A percentile compares a stretch with the other conserved stretches of the same genome.
Evolutionary conservation across 1,284 basidiomycete species (phyloP).

Genomic region (Vanrija sp.): DNA sequence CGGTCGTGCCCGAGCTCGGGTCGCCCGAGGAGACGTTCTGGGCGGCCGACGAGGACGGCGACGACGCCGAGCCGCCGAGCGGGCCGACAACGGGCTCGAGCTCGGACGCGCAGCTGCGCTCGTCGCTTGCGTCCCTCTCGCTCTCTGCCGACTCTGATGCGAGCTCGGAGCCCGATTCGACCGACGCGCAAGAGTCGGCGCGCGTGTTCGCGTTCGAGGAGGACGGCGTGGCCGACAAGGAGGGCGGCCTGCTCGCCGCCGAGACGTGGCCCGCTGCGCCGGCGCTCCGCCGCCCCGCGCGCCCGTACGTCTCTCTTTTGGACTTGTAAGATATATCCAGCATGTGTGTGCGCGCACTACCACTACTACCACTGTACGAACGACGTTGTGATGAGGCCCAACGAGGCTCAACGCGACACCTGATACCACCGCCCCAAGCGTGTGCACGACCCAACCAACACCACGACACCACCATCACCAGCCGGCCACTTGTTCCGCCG

Average conservation of each 20-base stretch:
- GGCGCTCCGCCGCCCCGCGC: not conserved
- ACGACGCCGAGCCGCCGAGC: no score
- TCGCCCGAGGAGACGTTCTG: no score
- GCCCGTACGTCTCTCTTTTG: slow-evolving; percentile 11
- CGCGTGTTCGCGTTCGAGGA: no score
- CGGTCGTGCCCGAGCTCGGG: slow-evolving; percentile 2
- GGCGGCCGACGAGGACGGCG: no score
- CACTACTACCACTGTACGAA: not conserved
- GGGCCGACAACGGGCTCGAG: no score
- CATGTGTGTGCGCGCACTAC: not conserved
- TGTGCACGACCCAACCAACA: no score
- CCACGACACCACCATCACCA: not conserved
- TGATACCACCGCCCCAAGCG: no score
- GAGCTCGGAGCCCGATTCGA: not conserved
- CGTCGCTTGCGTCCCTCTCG: not conserved
- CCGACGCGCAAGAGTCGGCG: no score
- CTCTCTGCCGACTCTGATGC: not conserved
- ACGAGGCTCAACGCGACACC: no score
- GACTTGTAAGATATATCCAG: slow-evolving; percentile 6
- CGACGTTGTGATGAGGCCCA: no score
- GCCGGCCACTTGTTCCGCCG: not conserved
- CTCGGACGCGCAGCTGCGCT: no score
- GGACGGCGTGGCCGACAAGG: not conserved
- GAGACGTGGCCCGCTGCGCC: slow-evolving; percentile 8
- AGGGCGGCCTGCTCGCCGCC: slow-evolving; percentile 9